phyloP scores from a whole-genome alignment of 2,329 filamentous ascomycete species.

The Claviceps capensis region DNA sequence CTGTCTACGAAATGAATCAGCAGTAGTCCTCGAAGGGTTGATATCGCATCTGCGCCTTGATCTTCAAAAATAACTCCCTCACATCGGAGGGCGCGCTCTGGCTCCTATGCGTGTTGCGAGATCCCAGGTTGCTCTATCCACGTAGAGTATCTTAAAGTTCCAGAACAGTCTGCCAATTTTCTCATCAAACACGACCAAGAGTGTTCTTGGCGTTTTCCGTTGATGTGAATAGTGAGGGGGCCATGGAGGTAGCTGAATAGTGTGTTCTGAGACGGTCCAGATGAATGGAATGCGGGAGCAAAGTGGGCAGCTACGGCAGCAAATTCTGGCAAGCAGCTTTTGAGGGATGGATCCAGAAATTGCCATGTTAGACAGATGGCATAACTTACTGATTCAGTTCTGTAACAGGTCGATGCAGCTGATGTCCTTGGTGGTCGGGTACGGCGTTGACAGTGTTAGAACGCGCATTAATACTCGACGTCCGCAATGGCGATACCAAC shows the following conservation, averaged over 20 bases:
- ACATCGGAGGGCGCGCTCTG: neutral
- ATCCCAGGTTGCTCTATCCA: neutral
- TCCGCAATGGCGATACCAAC: neutral
- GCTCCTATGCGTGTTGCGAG: neutral
- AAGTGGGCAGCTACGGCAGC: neutral
- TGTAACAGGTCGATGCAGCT: neutral
- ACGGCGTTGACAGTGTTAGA: neutral
- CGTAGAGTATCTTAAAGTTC: neutral
- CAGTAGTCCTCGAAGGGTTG: too few relatives aligned
- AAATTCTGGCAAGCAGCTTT: neutral
- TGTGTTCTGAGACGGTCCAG: constrained; percentile 1
- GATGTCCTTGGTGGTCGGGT: neutral
- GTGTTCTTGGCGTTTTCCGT: neutral
- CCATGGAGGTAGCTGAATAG: neutral
- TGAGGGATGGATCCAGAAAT: neutral
- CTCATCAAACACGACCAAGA: neutral
- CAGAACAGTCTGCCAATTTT: neutral
- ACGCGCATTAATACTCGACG: neutral
- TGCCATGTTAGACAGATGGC: neutral
- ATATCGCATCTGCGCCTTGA: neutral
- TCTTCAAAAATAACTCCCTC: neutral
- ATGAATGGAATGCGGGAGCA: constrained; percentile 5
- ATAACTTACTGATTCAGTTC: neutral
- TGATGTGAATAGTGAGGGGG: neutral
- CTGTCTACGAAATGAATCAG: neutral